Evolutionary conservation across 225 moss, liverwort and hornwort genomes (phyloP).

Genomic region (Pseudisothecium myosuroides): DNA sequence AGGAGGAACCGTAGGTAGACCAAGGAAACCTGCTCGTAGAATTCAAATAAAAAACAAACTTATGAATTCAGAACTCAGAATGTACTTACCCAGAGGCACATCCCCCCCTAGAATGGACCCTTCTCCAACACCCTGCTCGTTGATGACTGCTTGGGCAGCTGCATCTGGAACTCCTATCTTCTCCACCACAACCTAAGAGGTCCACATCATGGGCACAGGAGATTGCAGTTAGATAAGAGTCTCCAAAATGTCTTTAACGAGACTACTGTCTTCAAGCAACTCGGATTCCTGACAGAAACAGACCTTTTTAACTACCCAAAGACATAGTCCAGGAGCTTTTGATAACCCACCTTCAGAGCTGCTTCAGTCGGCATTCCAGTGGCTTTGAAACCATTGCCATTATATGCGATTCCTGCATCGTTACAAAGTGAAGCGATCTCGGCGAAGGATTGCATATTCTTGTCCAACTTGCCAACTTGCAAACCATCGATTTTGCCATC

Average conservation of each 20-base stretch:
- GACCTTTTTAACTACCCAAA: not conserved
- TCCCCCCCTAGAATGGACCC: not conserved
- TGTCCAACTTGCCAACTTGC: slow-evolving; percentile 39
- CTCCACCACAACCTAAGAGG: slow-evolving; percentile 76
- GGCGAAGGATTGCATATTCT: slow-evolving; percentile 58
- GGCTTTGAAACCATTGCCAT: slow-evolving; percentile 59
- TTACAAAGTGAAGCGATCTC: slow-evolving; percentile 85
- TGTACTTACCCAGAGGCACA: slow-evolving; percentile 20
- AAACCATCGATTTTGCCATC: slow-evolving; percentile 63
- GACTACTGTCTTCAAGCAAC: not conserved
- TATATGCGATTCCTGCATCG: slow-evolving; percentile 68
- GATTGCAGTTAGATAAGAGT: not conserved
- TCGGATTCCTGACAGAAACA: not conserved
- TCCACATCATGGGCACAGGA: not conserved
- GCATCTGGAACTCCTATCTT: slow-evolving; percentile 84
- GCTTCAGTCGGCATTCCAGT: slow-evolving; percentile 95
- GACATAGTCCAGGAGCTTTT: not conserved
- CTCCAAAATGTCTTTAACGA: not conserved
- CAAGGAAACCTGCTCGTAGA: not conserved
- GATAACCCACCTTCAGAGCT: slow-evolving; percentile 60
- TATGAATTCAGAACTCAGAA: not conserved
- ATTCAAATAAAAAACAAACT: not conserved
- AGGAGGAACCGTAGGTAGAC: not conserved
- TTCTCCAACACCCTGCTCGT: slow-evolving; percentile 6
- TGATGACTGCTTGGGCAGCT: slow-evolving; percentile 26